Conservation (phyloP, 257 asterid genomes). For the Petunia secreta region DNA sequence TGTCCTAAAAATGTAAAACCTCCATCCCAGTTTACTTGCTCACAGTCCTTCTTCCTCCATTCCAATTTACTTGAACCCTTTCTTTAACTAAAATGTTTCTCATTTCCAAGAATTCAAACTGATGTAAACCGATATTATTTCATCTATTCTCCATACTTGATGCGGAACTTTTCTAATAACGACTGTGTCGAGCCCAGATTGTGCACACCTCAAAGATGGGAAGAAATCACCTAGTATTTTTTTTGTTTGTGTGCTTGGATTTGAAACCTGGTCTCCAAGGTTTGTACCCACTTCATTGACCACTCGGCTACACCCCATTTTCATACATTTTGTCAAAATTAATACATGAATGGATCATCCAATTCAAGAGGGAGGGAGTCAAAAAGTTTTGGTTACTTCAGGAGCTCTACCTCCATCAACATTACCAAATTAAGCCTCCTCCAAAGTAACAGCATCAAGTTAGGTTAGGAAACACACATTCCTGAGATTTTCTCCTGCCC, state of each 20-base stretch:
- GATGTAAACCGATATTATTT: not conserved
- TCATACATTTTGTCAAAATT: not conserved
- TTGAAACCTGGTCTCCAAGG: no score
- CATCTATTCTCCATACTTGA: not conserved
- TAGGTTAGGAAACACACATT: not conserved
- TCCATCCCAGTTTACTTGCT: constrained; percentile 7
- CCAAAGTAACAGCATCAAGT: constrained; percentile 14
- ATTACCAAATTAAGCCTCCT: constrained; percentile 9
- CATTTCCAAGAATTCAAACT: not conserved
- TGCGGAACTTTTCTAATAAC: not conserved
- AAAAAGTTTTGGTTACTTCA: not conserved
- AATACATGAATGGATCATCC: constrained; percentile 7
- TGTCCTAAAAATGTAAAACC: not conserved
- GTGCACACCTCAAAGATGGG: no score
- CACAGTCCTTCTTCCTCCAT: not conserved
- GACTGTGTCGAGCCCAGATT: no score
- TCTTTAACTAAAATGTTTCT: constrained; percentile 1
- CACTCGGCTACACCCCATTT: not conserved
- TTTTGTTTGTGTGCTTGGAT: no score
- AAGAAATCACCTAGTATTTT: no score
- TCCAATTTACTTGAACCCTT: not conserved
- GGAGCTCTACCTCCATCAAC: constrained; percentile 8
- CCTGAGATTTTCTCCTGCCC: constrained; percentile 10
- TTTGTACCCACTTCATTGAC: no score
- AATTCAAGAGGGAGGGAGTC: constrained; percentile 8